phyloP scores from a whole-genome alignment of 2,329 filamentous ascomycete species.

The Bipolaris victoriae region DNA sequence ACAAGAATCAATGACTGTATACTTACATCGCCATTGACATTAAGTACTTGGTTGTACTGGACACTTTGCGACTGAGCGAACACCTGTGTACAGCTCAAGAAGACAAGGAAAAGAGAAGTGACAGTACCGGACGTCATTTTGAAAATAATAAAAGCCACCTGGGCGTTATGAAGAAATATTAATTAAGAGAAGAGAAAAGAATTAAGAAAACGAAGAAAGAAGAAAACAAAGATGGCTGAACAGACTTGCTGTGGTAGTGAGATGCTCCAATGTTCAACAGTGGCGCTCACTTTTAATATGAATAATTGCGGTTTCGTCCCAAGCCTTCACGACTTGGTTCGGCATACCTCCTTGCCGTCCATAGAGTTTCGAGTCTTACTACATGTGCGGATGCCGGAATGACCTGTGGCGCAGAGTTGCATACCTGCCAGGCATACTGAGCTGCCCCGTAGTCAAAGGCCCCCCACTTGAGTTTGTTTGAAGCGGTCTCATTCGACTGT shows the following conservation, averaged over 20 bases:
- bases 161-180: constrained; percentile 34
- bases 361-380: constrained; percentile 15
- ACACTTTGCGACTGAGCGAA: constrained; percentile 35
- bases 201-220: constrained; percentile 27
- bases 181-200: constrained; percentile 15
- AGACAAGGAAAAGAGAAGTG: constrained; percentile 38
- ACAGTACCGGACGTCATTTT: constrained; percentile 48
- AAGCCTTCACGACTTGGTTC: constrained; percentile 10
- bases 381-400: constrained; percentile 7
- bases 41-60: constrained; percentile 50
- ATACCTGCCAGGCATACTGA: constrained; percentile 15
- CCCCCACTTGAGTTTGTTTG: background rate
- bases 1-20: rapidly evolving
- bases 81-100: constrained; percentile 36
- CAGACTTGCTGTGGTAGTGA: constrained; percentile 41
- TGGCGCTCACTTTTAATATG: constrained; percentile 34
- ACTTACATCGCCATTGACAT: constrained; percentile 49
- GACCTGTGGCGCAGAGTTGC: constrained; percentile 3
- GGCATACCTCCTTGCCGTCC: constrained; percentile 12
- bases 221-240: constrained; percentile 29
- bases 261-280: constrained; percentile 8
- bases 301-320: constrained; percentile 19
- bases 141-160: constrained; percentile 38
- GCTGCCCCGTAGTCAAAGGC: background rate
- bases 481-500: constrained; percentile 14